Conservation (phyloP, 2,329 filamentous ascomycete genomes). For the Ascochyta clinopodiicola region DNA sequence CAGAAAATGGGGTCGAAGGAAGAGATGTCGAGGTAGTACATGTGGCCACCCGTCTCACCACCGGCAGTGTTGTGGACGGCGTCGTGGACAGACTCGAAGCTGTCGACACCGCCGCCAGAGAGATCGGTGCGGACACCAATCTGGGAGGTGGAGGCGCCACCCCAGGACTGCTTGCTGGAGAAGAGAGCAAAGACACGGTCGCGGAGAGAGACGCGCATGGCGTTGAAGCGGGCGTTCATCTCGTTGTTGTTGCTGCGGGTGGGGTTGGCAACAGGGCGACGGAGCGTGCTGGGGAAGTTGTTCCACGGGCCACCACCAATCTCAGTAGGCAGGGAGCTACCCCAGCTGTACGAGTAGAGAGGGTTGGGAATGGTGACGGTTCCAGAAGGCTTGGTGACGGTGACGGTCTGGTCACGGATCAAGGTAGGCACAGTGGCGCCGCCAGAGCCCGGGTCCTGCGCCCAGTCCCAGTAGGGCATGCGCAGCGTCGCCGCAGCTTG, state of each 20-base stretch:
- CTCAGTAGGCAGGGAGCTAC: conserved; percentile 61
- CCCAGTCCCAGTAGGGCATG: conserved; percentile 59
- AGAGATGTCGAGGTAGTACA: conserved; percentile 76
- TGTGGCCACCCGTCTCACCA: conserved; percentile 66
- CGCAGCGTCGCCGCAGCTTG: conserved; percentile 51
- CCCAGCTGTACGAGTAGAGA: conserved; percentile 54
- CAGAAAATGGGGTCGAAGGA: conserved; percentile 74
- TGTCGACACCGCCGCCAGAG: conserved; percentile 41
- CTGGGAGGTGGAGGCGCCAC: conserved; percentile 35
- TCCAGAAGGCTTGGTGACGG: conserved; percentile 53
- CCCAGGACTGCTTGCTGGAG: conserved; percentile 41
- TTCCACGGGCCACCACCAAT: conserved; percentile 51
- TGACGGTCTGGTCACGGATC: conserved; percentile 52
- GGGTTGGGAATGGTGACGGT: conserved; percentile 52
- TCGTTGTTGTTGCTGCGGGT: conserved; percentile 49
- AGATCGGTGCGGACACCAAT: conserved; percentile 42
- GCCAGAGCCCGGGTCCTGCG: conserved; percentile 44
- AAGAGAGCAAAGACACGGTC: conserved; percentile 48
- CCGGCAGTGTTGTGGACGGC: conserved; percentile 43
- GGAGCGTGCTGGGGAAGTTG: conserved; percentile 41
- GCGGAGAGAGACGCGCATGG: conserved; percentile 40
- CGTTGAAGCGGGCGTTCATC: conserved; percentile 38
- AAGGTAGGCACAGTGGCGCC: conserved; percentile 37
- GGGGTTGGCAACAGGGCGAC: conserved; percentile 41
- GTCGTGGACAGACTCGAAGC: conserved; percentile 48